phyloP scores from a whole-genome alignment of 2,329 filamentous ascomycete species.

The Fusarium sp. region DNA sequence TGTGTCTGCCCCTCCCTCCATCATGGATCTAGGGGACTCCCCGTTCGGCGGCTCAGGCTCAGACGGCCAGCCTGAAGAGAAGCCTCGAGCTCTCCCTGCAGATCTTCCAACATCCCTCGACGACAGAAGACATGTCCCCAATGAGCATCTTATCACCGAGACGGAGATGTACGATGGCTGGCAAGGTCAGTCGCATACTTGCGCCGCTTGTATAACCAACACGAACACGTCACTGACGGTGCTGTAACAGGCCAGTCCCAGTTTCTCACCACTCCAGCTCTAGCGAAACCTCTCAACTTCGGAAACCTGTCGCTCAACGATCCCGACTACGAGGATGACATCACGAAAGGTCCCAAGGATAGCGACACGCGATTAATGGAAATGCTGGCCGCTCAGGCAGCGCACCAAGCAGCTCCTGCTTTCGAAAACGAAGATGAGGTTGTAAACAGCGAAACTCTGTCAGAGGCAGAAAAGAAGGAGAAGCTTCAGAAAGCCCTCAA shows the following conservation, averaged over 20 bases:
- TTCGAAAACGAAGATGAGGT: slow-evolving; percentile 85
- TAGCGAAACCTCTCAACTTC: slow-evolving; percentile 86
- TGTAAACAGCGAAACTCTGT: slow-evolving; percentile 77
- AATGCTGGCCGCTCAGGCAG: slow-evolving; percentile 93
- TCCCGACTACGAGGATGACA: slow-evolving; percentile 74
- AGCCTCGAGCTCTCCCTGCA: slow-evolving; percentile 71
- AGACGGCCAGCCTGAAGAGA: slow-evolving; percentile 52
- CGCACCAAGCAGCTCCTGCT: slow-evolving; percentile 77
- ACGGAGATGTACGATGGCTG: slow-evolving; percentile 99
- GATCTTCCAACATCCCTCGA: slow-evolving; percentile 94
- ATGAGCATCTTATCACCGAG: slow-evolving; percentile 74
- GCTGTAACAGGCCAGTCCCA: slow-evolving; percentile 83
- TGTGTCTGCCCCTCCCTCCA: slow-evolving; percentile 54
- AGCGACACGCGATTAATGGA: slow-evolving; percentile 91
- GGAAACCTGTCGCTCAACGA: slow-evolving; percentile 84
- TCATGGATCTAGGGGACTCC: slow-evolving; percentile 70
- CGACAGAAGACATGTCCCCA: slow-evolving; percentile 78
- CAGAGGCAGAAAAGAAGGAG: slow-evolving; percentile 80
- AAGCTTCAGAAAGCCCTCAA: slow-evolving; percentile 88
- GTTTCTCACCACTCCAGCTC: slow-evolving; percentile 87
- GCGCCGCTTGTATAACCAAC: slow-evolving; percentile 34
- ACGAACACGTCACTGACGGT: slow-evolving; percentile 44
- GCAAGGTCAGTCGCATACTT: slow-evolving; percentile 73
- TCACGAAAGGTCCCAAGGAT: slow-evolving; percentile 69
- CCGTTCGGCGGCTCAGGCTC: slow-evolving; percentile 56